Conservation (phyloP, 352 stramenopile species). For the Phytophthora ohioensis region DNA sequence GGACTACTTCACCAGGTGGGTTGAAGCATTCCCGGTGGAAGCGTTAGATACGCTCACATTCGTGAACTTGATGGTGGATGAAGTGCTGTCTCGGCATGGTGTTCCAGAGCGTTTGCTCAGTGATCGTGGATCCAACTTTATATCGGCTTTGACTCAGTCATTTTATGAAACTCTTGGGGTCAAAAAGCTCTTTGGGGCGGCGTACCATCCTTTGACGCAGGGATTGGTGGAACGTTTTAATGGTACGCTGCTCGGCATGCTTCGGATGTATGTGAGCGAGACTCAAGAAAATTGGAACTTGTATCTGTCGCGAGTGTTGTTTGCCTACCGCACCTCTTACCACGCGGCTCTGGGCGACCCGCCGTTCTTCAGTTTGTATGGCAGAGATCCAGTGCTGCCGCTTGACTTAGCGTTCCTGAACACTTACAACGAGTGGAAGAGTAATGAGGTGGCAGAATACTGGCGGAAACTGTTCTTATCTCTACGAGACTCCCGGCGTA, state of each 20-base stretch:
- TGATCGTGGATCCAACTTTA: slow-evolving; percentile 14
- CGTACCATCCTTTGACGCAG: slow-evolving; percentile 9
- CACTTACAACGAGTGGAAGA: background rate
- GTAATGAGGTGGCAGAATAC: background rate
- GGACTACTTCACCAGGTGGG: background rate
- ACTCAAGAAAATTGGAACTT: slow-evolving; percentile 8
- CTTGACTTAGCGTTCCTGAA: slow-evolving; percentile 10
- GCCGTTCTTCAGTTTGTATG: slow-evolving; percentile 13
- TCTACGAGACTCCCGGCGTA: background rate
- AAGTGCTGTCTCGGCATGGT: background rate
- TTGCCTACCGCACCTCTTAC: slow-evolving; percentile 10
- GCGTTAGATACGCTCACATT: slow-evolving; percentile 3
- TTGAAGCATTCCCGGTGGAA: slow-evolving; percentile 1
- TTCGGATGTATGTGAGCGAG: slow-evolving; percentile 11
- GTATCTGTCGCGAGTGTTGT: slow-evolving; percentile 3
- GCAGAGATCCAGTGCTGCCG: background rate
- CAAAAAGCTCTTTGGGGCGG: slow-evolving; percentile 7
- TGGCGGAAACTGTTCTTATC: background rate
- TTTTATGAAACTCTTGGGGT: slow-evolving; percentile 16
- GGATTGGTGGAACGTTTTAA: slow-evolving; percentile 13
- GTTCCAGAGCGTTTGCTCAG: slow-evolving; percentile 6
- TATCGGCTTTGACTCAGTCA: background rate
- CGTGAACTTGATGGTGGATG: slow-evolving; percentile 1
- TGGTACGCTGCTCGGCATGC: slow-evolving; percentile 9
- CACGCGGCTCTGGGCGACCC: slow-evolving; percentile 5